These are phyloP conservation scores for Gremmenia infestans DNA, from an alignment of 2,329 filamentous ascomycete genomes.

Conservation along the genomic window DNA sequence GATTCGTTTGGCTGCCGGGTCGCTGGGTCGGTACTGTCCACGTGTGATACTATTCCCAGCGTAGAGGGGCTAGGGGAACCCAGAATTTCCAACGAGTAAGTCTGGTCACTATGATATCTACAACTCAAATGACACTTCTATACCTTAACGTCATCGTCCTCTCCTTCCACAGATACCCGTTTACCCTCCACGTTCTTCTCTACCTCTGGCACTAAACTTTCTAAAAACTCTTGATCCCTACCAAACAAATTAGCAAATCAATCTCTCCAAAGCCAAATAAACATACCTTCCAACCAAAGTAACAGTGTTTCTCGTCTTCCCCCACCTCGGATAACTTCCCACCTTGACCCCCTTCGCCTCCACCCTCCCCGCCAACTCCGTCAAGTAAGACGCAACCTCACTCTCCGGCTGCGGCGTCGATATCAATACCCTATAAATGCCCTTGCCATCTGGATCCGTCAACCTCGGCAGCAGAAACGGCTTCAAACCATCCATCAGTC, in stretches of 20 bases:
- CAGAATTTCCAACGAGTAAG: background rate
- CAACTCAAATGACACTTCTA: conserved; percentile 5
- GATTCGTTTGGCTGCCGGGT: too few relatives aligned
- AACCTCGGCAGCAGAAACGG: conserved; percentile 65
- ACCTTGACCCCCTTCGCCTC: conserved; percentile 80
- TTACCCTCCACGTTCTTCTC: conserved; percentile 69
- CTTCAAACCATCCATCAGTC: conserved; percentile 71
- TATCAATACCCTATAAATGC: conserved; percentile 72
- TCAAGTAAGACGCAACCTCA: conserved; percentile 75
- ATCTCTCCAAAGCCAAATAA: background rate
- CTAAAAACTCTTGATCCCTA: conserved; percentile 69
- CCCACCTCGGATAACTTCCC: conserved; percentile 92
- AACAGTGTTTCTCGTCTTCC: conserved; percentile 80
- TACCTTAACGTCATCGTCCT: conserved; percentile 47
- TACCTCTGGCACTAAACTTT: conserved; percentile 73
- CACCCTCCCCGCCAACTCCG: conserved; percentile 69
- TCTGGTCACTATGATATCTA: background rate
- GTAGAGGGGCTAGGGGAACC: too few relatives aligned
- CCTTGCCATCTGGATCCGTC: conserved; percentile 74
- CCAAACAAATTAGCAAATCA: conserved; percentile 5
- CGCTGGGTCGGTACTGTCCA: too few relatives aligned
- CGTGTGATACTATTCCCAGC: too few relatives aligned
- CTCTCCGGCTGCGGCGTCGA: conserved; percentile 87
- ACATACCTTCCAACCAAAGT: conserved; percentile 68
- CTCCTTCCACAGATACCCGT: conserved; percentile 65